Base-by-base conservation (phyloP, 2,329 filamentous ascomycete genomes). In the Chaetomium sp. region DNA sequence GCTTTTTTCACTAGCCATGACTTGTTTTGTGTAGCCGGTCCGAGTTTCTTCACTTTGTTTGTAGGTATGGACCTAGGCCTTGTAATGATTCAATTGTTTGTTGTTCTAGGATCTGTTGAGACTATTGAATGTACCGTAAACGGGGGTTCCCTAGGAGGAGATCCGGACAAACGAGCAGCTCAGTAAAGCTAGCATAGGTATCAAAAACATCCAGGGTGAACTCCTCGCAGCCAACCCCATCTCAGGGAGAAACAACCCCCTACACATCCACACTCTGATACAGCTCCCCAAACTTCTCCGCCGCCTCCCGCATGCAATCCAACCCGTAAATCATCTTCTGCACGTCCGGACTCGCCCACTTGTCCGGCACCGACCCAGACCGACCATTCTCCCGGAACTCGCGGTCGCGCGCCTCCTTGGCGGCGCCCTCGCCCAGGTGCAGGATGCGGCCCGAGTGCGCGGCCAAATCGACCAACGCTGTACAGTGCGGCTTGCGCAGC, bases 311-410 rank as follows among this genome's bases (percentile, higher is more conserved):
- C 49, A 80, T 74, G 64, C 82, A 84, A 68, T 87, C 83, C 64
- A 84, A 76, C 9, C 79, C 77, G 68, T 87, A 87, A 58, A 87
- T 80, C 76, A 80, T 79, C 68, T 79, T 76, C 69, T 87, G 84
- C 43, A 87, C 81, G 64, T 87, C 84, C 8, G 83, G 82, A 68
- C 85, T 85, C 3, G 82, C 82, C 85, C 85, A 87, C 72, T 86
- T 87, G 70, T 87, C 84, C 2, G 82, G 82, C 57, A 79, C 79
- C 54, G 71, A 71, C 53, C 68, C 76, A 59, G 70, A 75, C 65
- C 76, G 78, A 67, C 64, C 73, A 62, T 72, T 73, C 52, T 77
- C 72, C 43, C 75, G 77, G 66, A 84, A 81, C 70, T 75, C 73
- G 54, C 71, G 74, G 62, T 85, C 81, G 38, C 81, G 74, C 71